phyloP scores from a whole-genome alignment of 352 stramenopile genomes.

The Globisporangium radiosum region DNA sequence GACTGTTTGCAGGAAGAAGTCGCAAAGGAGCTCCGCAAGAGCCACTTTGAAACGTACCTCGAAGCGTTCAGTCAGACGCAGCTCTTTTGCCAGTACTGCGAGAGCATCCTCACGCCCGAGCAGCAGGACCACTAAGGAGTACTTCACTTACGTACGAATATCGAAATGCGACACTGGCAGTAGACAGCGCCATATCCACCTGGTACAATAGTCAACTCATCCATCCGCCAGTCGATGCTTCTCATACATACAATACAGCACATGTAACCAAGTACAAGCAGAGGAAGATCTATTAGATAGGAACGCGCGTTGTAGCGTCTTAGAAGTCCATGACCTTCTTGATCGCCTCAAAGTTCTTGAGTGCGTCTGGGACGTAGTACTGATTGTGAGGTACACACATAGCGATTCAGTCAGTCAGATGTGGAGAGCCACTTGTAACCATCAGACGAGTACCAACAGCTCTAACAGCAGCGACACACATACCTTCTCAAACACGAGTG shows the following conservation, averaged over 20 bases:
- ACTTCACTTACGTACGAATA: too few relatives aligned
- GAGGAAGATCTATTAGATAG: not conserved
- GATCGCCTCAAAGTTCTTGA: constrained; percentile 96
- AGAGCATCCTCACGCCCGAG: constrained; percentile 51
- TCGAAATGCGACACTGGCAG: too few relatives aligned
- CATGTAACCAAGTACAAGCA: too few relatives aligned
- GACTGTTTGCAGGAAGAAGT: constrained; percentile 75
- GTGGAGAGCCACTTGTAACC: not conserved
- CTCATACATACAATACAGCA: too few relatives aligned
- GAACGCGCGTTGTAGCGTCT: constrained; percentile 4
- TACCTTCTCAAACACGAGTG: constrained; percentile 92
- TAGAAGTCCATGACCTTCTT: constrained; percentile 89
- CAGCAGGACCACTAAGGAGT: constrained; percentile 3
- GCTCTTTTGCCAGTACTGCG: constrained; percentile 83
- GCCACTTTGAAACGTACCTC: constrained; percentile 61
- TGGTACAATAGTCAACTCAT: too few relatives aligned
- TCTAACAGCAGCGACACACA: not conserved
- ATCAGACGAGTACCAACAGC: constrained; percentile 14
- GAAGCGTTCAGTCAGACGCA: constrained; percentile 84
- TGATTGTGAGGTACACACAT: not conserved
- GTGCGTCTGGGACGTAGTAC: constrained; percentile 90
- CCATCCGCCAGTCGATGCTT: too few relatives aligned
- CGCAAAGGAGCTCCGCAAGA: constrained; percentile 57
- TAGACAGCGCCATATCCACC: too few relatives aligned
- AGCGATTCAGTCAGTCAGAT: not conserved